These are phyloP conservation scores for Coriaria nepalensis DNA, from an alignment of 306 rosid genomes.

Conservation along the genomic window DNA sequence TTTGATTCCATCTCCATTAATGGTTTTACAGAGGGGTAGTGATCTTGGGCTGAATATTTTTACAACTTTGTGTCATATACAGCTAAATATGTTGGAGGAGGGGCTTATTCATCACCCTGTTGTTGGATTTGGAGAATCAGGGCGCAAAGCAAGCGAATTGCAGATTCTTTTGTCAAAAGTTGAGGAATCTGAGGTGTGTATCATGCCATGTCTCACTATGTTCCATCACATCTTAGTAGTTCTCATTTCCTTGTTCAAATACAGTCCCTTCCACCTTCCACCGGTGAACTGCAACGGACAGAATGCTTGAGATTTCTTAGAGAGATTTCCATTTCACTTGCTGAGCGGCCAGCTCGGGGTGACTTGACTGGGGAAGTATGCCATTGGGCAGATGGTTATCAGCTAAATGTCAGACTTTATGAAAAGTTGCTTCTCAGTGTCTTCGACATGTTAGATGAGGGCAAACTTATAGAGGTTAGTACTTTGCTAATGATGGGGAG, in stretches of 20 bases:
- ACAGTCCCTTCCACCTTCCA: slow-evolving; percentile 74
- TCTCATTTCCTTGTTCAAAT: slow-evolving; percentile 12
- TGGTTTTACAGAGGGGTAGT: no score
- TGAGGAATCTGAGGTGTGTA: slow-evolving; percentile 87
- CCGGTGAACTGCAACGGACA: slow-evolving; percentile 85
- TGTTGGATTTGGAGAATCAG: slow-evolving; percentile 91
- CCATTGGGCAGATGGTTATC: slow-evolving; percentile 99
- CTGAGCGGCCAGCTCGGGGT: slow-evolving; percentile 97
- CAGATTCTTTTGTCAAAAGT: slow-evolving; percentile 88
- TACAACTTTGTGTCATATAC: slow-evolving; percentile 21
- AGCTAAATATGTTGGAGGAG: slow-evolving; percentile 92
- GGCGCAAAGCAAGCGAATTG: slow-evolving; percentile 73
- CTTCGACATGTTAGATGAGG: slow-evolving; percentile 94
- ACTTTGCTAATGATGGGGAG: slow-evolving; percentile 6
- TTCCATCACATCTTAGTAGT: slow-evolving; percentile 1
- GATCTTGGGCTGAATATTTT: slow-evolving; percentile 13
- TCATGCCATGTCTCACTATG: slow-evolving; percentile 10
- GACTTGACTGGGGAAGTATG: slow-evolving; percentile 99
- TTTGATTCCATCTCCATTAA: no score
- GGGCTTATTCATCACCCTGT: slow-evolving; percentile 86
- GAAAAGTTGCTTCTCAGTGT: slow-evolving; percentile 89
- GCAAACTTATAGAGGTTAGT: slow-evolving; percentile 88
- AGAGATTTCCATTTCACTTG: slow-evolving; percentile 73
- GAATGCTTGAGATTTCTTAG: slow-evolving; percentile 83
- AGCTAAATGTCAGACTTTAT: slow-evolving; percentile 70